These are phyloP conservation scores for Mrakia gelida DNA, from an alignment of 768 basidiomycete genomes.

Conservation along the genomic window DNA sequence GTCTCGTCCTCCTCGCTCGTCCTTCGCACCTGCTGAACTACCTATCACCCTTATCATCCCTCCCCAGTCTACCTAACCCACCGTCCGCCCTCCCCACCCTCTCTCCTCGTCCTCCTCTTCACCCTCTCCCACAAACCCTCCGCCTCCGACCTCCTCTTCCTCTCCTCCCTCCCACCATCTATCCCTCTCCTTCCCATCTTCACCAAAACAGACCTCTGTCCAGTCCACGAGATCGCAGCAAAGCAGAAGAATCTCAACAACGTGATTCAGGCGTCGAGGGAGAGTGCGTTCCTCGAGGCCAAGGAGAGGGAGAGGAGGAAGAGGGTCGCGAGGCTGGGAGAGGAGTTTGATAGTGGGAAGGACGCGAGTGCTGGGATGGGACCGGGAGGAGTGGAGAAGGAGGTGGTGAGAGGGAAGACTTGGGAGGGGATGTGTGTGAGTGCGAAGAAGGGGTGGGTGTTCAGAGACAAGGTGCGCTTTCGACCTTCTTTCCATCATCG, in stretches of 20 bases:
- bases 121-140: slow-evolving; percentile 14
- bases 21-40: too few species aligned
- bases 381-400: not conserved
- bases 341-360: not conserved
- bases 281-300: slow-evolving; percentile 14
- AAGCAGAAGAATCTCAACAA: slow-evolving; percentile 3
- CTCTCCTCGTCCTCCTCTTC: slow-evolving; percentile 25
- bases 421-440: slow-evolving; percentile 18
- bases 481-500: not conserved
- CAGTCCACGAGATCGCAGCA: not conserved
- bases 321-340: not conserved
- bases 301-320: not conserved
- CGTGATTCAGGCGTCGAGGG: slow-evolving; percentile 1
- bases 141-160: slow-evolving; percentile 27
- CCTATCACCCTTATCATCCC: not conserved
- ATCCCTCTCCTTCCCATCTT: slow-evolving; percentile 29
- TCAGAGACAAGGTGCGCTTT: slow-evolving; percentile 9
- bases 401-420: not conserved
- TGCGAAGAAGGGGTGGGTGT: slow-evolving; percentile 16
- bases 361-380: not conserved
- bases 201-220: slow-evolving; percentile 26
- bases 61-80: slow-evolving; percentile 21
- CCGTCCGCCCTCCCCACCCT: slow-evolving; percentile 24
- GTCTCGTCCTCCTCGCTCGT: not conserved
- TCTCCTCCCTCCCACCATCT: slow-evolving; percentile 23